phyloP scores from a whole-genome alignment of 1,284 basidiomycete genomes.

The Tetrapyrgos nigripes region DNA sequence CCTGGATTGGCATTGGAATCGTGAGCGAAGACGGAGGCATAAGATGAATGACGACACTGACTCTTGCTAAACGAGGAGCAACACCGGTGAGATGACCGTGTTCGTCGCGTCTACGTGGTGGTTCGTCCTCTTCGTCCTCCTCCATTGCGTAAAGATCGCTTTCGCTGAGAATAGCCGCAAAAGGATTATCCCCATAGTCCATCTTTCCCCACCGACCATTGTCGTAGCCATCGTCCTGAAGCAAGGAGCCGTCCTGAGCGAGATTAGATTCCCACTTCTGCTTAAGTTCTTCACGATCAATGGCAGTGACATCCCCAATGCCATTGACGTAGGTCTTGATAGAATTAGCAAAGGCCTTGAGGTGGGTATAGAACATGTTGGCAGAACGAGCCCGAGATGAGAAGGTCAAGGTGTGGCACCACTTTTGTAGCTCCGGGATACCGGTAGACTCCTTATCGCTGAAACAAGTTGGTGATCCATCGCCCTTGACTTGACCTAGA shows the following conservation, averaged over 20 bases:
- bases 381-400: slow-evolving; percentile 61
- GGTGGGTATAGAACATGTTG: slow-evolving; percentile 50
- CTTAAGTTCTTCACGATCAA: slow-evolving; percentile 55
- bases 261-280: slow-evolving; percentile 55
- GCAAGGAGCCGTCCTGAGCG: slow-evolving; percentile 18
- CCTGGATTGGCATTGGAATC: slow-evolving; percentile 38
- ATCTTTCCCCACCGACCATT: slow-evolving; percentile 25
- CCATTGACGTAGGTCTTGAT: slow-evolving; percentile 56
- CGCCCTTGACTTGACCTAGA: slow-evolving; percentile 60
- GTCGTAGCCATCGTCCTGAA: slow-evolving; percentile 26
- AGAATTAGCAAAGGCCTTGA: slow-evolving; percentile 54
- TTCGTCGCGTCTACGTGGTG: slow-evolving; percentile 47
- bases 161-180: slow-evolving; percentile 39
- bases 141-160: slow-evolving; percentile 42
- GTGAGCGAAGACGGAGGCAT: background rate
- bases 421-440: slow-evolving; percentile 60
- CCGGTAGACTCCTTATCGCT: slow-evolving; percentile 51
- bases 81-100: slow-evolving; percentile 51
- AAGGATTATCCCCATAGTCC: slow-evolving; percentile 31
- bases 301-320: slow-evolving; percentile 54
- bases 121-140: slow-evolving; percentile 11
- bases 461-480: slow-evolving; percentile 64
- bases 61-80: slow-evolving; percentile 50
- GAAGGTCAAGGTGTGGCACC: slow-evolving; percentile 63
- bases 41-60: slow-evolving; percentile 25